Evolutionary conservation across 805 yeast species (phyloP).

Genomic region (Saturnispora galanensis): DNA sequence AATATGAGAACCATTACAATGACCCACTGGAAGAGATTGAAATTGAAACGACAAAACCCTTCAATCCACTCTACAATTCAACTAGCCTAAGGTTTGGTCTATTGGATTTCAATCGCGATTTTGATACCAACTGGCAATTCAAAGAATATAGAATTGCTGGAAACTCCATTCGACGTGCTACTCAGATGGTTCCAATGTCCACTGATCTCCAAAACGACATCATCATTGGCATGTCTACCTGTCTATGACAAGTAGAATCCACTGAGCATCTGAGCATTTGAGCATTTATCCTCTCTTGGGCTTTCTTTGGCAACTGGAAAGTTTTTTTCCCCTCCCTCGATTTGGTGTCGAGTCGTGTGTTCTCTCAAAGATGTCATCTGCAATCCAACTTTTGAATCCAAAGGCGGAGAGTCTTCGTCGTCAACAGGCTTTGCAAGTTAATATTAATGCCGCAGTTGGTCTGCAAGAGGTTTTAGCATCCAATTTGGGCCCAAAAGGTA

Average conservation of each 20-base stretch:
- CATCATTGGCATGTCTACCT: neutral
- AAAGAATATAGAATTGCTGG: conserved; percentile 4
- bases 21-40: conserved; percentile 27
- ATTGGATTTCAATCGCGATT: conserved; percentile 4
- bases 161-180: neutral
- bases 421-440: conserved; percentile 90
- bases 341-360: neutral
- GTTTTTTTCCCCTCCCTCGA: neutral
- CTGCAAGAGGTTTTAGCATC: conserved; percentile 85
- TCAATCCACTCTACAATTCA: conserved; percentile 19
- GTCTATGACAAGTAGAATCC: neutral
- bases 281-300: too few species aligned
- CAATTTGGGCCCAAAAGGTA: conserved; percentile 94
- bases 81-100: conserved; percentile 19
- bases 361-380: conserved; percentile 32
- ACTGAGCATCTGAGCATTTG: too few species aligned
- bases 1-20: conserved; percentile 31
- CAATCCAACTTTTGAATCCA: conserved; percentile 85
- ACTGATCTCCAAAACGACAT: neutral
- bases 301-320: neutral
- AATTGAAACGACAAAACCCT: conserved; percentile 41
- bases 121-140: neutral
- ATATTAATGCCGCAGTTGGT: conserved; percentile 94
- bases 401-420: conserved; percentile 97
- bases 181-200: too few species aligned